Evolutionary conservation across 2,329 filamentous ascomycete species (phyloP).

Genomic region (Alternaria metachromatica): DNA sequence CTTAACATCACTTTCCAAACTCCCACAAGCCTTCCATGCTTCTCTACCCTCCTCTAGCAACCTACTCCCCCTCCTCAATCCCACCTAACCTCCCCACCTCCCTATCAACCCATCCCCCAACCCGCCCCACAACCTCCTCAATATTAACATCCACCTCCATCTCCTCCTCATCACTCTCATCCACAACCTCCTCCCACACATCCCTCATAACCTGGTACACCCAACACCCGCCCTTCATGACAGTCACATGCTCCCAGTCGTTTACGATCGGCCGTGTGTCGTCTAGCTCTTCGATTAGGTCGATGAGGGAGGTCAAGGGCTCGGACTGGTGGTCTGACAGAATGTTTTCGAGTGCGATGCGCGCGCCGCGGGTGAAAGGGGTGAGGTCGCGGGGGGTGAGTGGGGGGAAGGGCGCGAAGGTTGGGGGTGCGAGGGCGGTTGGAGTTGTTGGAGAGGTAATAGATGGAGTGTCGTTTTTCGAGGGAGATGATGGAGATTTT

Average conservation of each 20-base stretch:
- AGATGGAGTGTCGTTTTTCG: background rate
- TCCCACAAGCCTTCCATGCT: too few species aligned
- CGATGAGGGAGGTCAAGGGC: background rate
- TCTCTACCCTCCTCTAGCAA: too few species aligned
- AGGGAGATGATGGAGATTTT: background rate
- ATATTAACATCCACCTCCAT: background rate
- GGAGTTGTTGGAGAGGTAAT: background rate
- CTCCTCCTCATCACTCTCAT: background rate
- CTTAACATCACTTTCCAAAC: too few species aligned
- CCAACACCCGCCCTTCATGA: conserved; percentile 11
- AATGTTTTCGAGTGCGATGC: conserved; percentile 12
- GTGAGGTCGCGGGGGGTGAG: background rate
- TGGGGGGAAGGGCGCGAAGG: background rate
- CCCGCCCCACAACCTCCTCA: background rate
- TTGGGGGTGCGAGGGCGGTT: background rate
- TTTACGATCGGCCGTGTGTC: conserved; percentile 1
- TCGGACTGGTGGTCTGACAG: background rate
- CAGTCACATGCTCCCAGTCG: conserved; percentile 4
- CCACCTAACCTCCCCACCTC: conserved; percentile 3
- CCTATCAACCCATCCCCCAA: conserved; percentile 3
- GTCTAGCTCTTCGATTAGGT: background rate
- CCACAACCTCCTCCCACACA: background rate
- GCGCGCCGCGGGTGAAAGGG: conserved; percentile 6
- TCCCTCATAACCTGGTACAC: background rate
- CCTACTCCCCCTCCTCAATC: background rate